Evolutionary conservation across 306 rosid genomes (phyloP).

Genomic region (Cicer pinnatifidum): DNA sequence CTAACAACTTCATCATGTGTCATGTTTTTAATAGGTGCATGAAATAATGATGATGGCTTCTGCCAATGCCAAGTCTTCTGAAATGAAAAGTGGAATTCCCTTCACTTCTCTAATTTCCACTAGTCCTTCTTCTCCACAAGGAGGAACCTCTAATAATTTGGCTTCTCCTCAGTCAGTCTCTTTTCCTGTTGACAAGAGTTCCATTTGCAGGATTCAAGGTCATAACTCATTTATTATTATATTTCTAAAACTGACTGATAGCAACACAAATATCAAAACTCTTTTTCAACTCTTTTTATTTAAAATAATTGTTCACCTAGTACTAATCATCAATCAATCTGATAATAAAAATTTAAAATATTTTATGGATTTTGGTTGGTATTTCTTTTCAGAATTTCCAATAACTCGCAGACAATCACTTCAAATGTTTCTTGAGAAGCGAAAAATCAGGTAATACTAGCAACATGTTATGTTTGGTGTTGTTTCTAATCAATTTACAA

Average conservation of each 20-base stretch:
- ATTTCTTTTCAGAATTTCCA: constrained; percentile 66
- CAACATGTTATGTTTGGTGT: background rate
- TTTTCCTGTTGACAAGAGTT: constrained; percentile 59
- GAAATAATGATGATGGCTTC: constrained; percentile 64
- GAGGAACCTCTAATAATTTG: constrained; percentile 50
- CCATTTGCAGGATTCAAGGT: constrained; percentile 71
- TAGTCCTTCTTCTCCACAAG: constrained; percentile 53
- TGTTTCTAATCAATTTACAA: constrained; percentile 17
- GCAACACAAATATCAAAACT: too few species aligned
- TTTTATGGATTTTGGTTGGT: constrained; percentile 34
- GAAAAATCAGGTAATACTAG: constrained; percentile 60
- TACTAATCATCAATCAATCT: background rate
- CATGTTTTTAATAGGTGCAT: constrained; percentile 49
- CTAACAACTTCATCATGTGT: background rate
- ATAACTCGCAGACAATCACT: constrained; percentile 80
- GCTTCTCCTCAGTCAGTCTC: constrained; percentile 54
- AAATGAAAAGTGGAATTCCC: constrained; percentile 55
- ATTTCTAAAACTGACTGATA: background rate
- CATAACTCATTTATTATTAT: constrained; percentile 29
- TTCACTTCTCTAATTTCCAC: constrained; percentile 49
- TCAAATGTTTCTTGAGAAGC: constrained; percentile 78
- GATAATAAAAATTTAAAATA: background rate
- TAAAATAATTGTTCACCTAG: background rate
- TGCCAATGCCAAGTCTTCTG: constrained; percentile 57
- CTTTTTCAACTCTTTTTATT: background rate